Conservation (phyloP, 768 basidiomycete genomes). For the Ramaria rubella region DNA sequence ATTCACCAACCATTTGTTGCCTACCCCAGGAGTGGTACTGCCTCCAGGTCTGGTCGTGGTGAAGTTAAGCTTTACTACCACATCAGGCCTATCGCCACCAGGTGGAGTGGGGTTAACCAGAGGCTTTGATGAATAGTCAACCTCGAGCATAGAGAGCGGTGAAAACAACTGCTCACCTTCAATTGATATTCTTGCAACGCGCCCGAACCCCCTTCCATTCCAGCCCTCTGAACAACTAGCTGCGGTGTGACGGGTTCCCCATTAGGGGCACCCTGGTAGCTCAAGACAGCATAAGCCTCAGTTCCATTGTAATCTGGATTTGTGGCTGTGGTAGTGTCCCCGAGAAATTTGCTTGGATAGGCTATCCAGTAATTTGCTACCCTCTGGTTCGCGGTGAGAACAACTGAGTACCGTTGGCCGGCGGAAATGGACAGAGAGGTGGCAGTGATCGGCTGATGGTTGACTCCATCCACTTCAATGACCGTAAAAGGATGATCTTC, state of each 20-base stretch:
- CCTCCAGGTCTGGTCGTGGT: constrained; percentile 9
- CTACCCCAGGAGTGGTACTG: not conserved
- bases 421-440: constrained; percentile 32
- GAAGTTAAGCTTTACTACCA: constrained; percentile 9
- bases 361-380: constrained; percentile 39
- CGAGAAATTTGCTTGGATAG: constrained; percentile 8
- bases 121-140: constrained; percentile 1
- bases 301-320: constrained; percentile 9
- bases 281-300: constrained; percentile 39
- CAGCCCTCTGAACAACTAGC: not conserved
- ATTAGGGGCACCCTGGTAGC: constrained; percentile 34
- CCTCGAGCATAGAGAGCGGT: not conserved
- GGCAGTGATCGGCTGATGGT: constrained; percentile 31
- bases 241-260: constrained; percentile 27
- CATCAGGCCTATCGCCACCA: not conserved
- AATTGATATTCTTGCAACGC: constrained; percentile 4
- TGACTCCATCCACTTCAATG: constrained; percentile 37
- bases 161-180: not conserved
- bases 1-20: constrained; percentile 10
- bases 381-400: constrained; percentile 35
- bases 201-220: not conserved
- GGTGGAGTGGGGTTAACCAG: not conserved
- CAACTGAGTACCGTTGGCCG: constrained; percentile 33
- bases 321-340: not conserved
- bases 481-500: constrained; percentile 38